Conservation (phyloP, 441 rosid genomes). For the Metrosideros polymorpha region DNA sequence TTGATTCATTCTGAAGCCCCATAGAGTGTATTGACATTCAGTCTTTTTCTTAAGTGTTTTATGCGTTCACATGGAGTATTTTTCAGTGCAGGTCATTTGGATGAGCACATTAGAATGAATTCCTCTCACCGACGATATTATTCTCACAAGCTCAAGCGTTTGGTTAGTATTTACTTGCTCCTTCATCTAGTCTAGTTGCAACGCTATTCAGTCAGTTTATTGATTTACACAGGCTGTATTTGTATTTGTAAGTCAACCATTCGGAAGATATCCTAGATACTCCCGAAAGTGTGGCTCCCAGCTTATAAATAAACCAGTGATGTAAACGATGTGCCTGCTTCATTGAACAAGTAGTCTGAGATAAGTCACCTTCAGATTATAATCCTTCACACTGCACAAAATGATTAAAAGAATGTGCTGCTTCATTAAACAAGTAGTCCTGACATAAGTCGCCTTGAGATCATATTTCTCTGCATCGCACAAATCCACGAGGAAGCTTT, state of each 20-base stretch:
- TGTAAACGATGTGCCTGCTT: not conserved
- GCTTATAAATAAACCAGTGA: not conserved
- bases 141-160: conserved; percentile 62
- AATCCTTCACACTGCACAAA: not conserved
- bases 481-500: not conserved
- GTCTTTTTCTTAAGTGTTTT: not conserved
- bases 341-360: not conserved
- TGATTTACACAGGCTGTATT: not conserved
- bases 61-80: not conserved
- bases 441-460: not conserved
- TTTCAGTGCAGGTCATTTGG: conserved; percentile 67
- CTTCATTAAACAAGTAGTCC: not conserved
- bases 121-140: conserved; percentile 44
- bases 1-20: not conserved
- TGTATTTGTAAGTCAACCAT: not conserved
- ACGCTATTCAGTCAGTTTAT: not conserved
- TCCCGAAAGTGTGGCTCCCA: not conserved
- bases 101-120: conserved; percentile 38
- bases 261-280: not conserved
- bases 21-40: not conserved
- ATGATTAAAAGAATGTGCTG: not conserved
- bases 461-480: not conserved
- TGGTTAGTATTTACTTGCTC: conserved; percentile 26
- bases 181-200: not conserved
- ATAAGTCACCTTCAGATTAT: not conserved